Conservation (phyloP, 805 yeast species). For the Yamadazyma takamatsuzukensis region DNA sequence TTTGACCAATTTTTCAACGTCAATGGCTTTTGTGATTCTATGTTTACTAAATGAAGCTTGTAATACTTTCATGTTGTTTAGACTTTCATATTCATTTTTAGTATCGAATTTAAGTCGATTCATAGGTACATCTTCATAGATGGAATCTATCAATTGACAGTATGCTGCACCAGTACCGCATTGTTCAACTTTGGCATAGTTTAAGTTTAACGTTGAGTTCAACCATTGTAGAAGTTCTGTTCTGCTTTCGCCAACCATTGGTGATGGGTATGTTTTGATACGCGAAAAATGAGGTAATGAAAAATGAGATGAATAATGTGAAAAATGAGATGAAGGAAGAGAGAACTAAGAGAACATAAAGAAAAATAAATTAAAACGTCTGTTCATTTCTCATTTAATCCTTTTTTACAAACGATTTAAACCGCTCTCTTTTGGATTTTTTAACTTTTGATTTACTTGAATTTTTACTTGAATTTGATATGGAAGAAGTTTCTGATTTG, state of each 20-base stretch:
- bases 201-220: slow-evolving; percentile 61
- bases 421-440: too few species aligned
- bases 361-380: too few species aligned
- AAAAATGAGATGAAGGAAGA: too few species aligned
- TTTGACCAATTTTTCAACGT: slow-evolving; percentile 77
- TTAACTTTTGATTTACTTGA: too few species aligned
- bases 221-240: slow-evolving; percentile 84
- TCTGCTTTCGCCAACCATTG: slow-evolving; percentile 63
- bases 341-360: too few species aligned
- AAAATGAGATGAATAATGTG: too few species aligned
- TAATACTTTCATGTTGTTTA: slow-evolving; percentile 78
- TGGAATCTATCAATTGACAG: slow-evolving; percentile 86
- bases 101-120: slow-evolving; percentile 69
- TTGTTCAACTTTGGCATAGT: slow-evolving; percentile 79
- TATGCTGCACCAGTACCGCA: slow-evolving; percentile 96
- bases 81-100: slow-evolving; percentile 67
- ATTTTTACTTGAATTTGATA: too few species aligned
- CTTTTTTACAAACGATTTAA: too few species aligned
- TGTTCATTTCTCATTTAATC: too few species aligned
- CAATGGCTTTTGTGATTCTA: slow-evolving; percentile 66
- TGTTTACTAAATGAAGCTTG: slow-evolving; percentile 78
- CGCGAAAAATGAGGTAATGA: too few species aligned
- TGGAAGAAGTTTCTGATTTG: too few species aligned
- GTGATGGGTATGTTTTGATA: too few species aligned
- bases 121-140: slow-evolving; percentile 81